Conservation (phyloP, 2,329 filamentous ascomycete species). For the Colletotrichum endophyticum region DNA sequence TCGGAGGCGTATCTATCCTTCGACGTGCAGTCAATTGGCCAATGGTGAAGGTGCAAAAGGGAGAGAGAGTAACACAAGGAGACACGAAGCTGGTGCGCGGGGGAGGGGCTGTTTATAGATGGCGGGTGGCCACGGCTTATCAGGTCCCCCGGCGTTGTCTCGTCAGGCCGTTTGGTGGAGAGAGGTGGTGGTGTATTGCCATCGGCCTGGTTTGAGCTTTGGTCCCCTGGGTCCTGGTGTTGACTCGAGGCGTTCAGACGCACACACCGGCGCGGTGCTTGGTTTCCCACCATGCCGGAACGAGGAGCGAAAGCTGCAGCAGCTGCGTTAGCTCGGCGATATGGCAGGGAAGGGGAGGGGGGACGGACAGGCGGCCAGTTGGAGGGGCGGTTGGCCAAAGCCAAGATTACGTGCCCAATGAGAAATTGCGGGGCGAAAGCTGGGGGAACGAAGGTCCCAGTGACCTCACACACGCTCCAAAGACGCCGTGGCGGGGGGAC, state of each 20-base stretch:
- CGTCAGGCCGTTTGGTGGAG: background rate
- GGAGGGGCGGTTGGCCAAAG: background rate
- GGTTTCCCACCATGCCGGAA: background rate
- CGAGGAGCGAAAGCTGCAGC: background rate
- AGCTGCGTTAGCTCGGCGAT: constrained; percentile 1
- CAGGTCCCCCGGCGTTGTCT: background rate
- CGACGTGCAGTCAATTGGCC: background rate
- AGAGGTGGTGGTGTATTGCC: background rate
- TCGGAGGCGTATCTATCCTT: background rate
- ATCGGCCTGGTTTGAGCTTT: background rate
- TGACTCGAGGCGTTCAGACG: constrained; percentile 11
- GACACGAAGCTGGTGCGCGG: background rate
- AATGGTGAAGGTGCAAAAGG: background rate
- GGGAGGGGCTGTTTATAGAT: constrained; percentile 17
- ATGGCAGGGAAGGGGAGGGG: background rate
- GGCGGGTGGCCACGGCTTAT: constrained; percentile 23
- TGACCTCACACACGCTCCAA: constrained; percentile 1
- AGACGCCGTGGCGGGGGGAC: background rate
- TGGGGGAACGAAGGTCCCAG: background rate
- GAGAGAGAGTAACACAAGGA: background rate
- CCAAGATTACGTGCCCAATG: constrained; percentile 12
- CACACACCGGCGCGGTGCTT: background rate
- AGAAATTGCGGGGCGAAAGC: constrained; percentile 15
- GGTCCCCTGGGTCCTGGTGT: background rate
- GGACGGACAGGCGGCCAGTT: background rate